Evolutionary conservation across 1,284 basidiomycete species (phyloP).

Genomic region (Uromyces viciae-fabae): DNA sequence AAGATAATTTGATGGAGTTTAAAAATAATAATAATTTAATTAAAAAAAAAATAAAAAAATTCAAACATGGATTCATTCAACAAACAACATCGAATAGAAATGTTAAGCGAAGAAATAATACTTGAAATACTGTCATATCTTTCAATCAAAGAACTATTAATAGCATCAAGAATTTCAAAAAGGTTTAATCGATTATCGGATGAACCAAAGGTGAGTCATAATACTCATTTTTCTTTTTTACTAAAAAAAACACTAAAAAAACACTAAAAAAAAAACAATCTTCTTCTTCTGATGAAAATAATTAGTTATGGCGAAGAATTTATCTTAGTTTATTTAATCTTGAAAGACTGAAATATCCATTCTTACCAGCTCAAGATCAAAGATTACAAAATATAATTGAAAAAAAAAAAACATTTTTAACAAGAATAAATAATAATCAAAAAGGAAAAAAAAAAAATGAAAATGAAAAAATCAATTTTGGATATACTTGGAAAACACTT

Average conservation of each 20-base stretch:
- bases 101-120: conserved; percentile 25
- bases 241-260: too few relatives aligned
- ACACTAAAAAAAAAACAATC: too few relatives aligned
- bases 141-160: conserved; percentile 17
- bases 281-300: not conserved
- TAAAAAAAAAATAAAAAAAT: too few relatives aligned
- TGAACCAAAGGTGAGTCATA: conserved; percentile 29
- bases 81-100: conserved; percentile 10
- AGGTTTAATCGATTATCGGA: conserved; percentile 33
- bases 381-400: not conserved
- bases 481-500: conserved; percentile 35
- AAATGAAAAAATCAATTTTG: not conserved
- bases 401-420: too few relatives aligned
- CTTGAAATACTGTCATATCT: conserved; percentile 36
- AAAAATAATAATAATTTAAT: too few relatives aligned
- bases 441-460: conserved; percentile 26
- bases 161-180: conserved; percentile 3
- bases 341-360: conserved; percentile 27
- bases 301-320: conserved; percentile 30
- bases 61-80: too few relatives aligned
- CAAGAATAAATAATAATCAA: too few relatives aligned
- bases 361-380: conserved; percentile 28
- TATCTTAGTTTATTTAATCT: conserved; percentile 10
- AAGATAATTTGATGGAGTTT: too few relatives aligned
- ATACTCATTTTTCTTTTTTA: not conserved